Percentiles rank a stretch among this genome's conserved stretches.
These are phyloP conservation scores for Azolla pinnata DNA, from an alignment of 75 land plant species.

Conservation along the genomic window DNA sequence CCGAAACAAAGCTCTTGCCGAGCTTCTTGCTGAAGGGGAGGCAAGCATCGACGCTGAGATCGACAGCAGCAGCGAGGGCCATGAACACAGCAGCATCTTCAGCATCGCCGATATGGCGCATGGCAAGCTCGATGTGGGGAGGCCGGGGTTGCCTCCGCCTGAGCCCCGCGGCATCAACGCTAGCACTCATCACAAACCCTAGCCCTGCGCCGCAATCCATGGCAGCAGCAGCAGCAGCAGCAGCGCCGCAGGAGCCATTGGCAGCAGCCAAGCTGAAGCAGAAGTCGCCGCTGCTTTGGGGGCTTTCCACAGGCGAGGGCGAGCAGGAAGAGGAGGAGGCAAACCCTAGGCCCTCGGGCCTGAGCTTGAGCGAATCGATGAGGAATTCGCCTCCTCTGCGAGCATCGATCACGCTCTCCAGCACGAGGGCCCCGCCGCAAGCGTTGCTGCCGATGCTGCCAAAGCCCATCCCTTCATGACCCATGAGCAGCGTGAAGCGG, in stretches of 20 bases:
- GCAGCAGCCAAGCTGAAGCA: constrained; percentile 2
- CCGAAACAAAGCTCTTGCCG: constrained; percentile 40
- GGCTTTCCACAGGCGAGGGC: constrained; percentile 18
- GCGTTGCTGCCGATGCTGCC: constrained; percentile 8
- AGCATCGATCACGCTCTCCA: constrained; percentile 18
- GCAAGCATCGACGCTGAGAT: constrained; percentile 54
- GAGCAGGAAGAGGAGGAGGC: constrained; percentile 2
- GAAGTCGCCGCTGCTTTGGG: constrained; percentile 20
- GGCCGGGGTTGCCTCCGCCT: constrained; percentile 19
- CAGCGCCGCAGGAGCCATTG: constrained; percentile 3
- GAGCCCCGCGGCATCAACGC: too few relatives aligned
- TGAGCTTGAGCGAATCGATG: constrained; percentile 19
- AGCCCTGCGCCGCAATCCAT: too few relatives aligned
- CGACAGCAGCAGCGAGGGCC: constrained; percentile 53
- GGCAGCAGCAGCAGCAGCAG: constrained; percentile 16
- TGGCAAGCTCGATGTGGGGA: constrained; percentile 9
- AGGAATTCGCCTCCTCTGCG: constrained; percentile 27
- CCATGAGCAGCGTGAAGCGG: constrained; percentile 36
- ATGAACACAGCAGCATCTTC: constrained; percentile 53
- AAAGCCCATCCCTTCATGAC: constrained; percentile 14
- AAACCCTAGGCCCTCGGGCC: too few relatives aligned
- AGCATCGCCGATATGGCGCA: constrained; percentile 18
- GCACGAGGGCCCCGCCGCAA: constrained; percentile 6
- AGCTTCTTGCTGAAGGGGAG: constrained; percentile 37
- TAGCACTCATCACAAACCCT: constrained; percentile 41